Evolutionary conservation across 768 basidiomycete genomes (phyloP).

Genomic region (Gyrodon lividus): DNA sequence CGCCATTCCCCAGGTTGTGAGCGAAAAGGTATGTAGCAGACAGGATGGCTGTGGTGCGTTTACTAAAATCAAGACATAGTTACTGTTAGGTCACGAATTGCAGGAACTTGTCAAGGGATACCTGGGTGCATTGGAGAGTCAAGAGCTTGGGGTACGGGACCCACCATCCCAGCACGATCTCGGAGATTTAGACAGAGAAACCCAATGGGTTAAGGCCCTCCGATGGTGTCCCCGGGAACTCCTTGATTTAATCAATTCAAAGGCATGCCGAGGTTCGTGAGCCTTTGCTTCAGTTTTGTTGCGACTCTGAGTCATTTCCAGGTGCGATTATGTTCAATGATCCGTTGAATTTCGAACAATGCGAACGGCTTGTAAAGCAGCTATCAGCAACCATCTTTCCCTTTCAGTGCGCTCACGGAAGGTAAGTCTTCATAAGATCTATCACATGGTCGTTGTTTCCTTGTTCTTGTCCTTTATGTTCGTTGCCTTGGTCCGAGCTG

Average conservation of each 20-base stretch:
- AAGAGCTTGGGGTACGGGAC: conserved; percentile 32
- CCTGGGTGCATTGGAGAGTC: conserved; percentile 57
- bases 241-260: conserved; percentile 86
- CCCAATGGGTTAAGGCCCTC: conserved; percentile 65
- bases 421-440: conserved; percentile 39
- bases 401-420: conserved; percentile 96
- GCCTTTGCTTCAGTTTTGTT: conserved; percentile 1
- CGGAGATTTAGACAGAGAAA: conserved; percentile 19
- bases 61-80: conserved; percentile 36
- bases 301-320: conserved; percentile 32
- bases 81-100: conserved; percentile 69
- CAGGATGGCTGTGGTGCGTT: background rate
- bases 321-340: conserved; percentile 99
- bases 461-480: background rate
- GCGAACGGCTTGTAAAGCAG: conserved; percentile 61
- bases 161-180: conserved; percentile 10
- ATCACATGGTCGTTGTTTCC: background rate
- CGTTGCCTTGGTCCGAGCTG: background rate
- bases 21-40: conserved; percentile 53
- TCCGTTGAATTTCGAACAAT: conserved; percentile 62
- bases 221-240: conserved; percentile 83
- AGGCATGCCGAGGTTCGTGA: conserved; percentile 85
- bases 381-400: conserved; percentile 77
- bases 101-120: conserved; percentile 73
- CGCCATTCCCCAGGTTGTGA: conserved; percentile 66